Conservation (phyloP, 163 green algal genomes). For the Chloromonas sp. region DNA sequence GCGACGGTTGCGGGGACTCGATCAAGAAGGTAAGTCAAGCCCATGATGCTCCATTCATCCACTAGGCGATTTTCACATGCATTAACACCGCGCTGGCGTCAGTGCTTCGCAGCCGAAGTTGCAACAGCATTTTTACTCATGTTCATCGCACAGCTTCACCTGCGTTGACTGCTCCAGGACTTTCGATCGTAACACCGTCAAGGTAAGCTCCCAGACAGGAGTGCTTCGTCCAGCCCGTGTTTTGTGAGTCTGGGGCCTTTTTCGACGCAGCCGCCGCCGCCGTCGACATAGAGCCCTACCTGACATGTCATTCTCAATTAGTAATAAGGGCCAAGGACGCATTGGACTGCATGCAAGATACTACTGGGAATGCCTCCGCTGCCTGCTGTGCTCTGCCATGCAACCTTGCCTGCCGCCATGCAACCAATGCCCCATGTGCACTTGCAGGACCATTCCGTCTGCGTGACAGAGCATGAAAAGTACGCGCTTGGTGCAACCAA, state of each 20-base stretch:
- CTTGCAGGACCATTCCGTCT: conserved; percentile 67
- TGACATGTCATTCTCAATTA: too few relatives aligned
- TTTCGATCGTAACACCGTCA: conserved; percentile 66
- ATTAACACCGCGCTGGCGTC: conserved; percentile 9
- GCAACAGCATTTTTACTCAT: conserved; percentile 49
- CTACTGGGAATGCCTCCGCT: background rate
- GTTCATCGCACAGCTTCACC: conserved; percentile 58
- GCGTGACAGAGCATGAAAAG: conserved; percentile 93
- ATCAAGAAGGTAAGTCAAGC: conserved; percentile 72
- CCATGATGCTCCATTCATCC: conserved; percentile 6
- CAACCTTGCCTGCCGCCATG: too few relatives aligned
- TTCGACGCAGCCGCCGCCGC: too few relatives aligned
- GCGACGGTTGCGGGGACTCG: conserved; percentile 81
- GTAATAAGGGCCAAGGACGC: too few relatives aligned
- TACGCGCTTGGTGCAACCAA: conserved; percentile 88
- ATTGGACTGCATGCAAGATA: background rate
- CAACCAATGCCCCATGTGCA: background rate
- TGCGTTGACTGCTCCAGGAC: conserved; percentile 86
- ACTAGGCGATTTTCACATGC: conserved; percentile 10
- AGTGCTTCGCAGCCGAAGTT: conserved; percentile 62
- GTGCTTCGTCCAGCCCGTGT: too few relatives aligned
- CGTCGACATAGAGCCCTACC: too few relatives aligned
- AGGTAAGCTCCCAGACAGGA: conserved; percentile 15
- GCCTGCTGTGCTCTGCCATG: background rate
- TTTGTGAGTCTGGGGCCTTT: too few relatives aligned